Base-by-base conservation (phyloP, 129 eudicot genomes). In the Mikania micrantha region DNA sequence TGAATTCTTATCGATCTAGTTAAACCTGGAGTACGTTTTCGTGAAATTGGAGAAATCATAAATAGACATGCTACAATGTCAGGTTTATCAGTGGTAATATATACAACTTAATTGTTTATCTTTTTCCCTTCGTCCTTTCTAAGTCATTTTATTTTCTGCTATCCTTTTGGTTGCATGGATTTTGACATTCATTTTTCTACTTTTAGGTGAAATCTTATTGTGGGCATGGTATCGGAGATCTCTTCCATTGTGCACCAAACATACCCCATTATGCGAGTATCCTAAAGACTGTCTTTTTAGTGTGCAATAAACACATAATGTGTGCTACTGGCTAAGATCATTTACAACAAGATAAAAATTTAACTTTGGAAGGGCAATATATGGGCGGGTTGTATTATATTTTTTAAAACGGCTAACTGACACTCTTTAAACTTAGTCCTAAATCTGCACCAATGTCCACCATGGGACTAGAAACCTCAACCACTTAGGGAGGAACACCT, bases 161-260 rank as follows among this genome's bases (percentile, higher is more conserved):
- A 32, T 28, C 10, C 25, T 39, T 69, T 17, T 40, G 53, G 25
- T 62, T 64, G 54, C 47, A 56, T 38, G 31, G 53, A 13, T 7
- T 29, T n/a, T 44, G 22, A 50, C 20, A n/a, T 61, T 12, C 58
- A 17, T 61, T 52, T 3, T 47, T 29, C 29, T 25, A 19, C 28
- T 36, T 25, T 67, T 72, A 93, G 98, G 96, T 86, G 77, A 93
- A 77, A 79, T 84, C 98, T 45, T 86, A 84, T 70, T 82, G 92
- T 70, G 98, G 98, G 54, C 98, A 92, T 84, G 98, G 98, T 47
- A 88, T 93, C 25, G 98, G 98, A 70, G 98, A 86, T 66, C 98
- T 88, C 78, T 93, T 93, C 85, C 98, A 93, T 39, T 88, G 96
- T 79, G 96, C 98, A 67, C 98, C 98, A 68, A 93, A 88, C 75